These are phyloP conservation scores for Rachicladosporium sp. DNA, from an alignment of 2,329 filamentous ascomycete species.

Conservation along the genomic window DNA sequence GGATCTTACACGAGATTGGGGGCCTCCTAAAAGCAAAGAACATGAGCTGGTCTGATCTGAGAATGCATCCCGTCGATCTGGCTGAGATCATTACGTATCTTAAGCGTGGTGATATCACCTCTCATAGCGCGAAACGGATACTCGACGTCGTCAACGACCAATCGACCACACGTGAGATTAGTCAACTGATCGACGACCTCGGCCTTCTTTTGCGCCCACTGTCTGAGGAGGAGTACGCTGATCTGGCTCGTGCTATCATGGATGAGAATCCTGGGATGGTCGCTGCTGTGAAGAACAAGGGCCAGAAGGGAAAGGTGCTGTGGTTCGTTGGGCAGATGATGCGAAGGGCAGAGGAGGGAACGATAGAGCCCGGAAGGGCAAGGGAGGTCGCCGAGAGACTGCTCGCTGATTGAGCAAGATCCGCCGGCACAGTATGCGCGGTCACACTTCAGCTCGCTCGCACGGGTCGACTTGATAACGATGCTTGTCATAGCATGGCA, in stretches of 20 bases:
- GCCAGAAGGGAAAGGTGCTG: conserved; percentile 52
- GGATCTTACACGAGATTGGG: conserved; percentile 43
- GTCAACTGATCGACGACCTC: conserved; percentile 45
- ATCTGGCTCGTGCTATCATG: conserved; percentile 42
- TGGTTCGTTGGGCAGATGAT: conserved; percentile 62
- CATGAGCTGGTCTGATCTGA: conserved; percentile 29
- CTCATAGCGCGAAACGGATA: conserved; percentile 48
- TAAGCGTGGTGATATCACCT: conserved; percentile 33
- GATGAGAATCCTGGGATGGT: conserved; percentile 45
- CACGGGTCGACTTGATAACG: no score
- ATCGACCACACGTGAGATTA: conserved; percentile 27
- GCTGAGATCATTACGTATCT: conserved; percentile 32
- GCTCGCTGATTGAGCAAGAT: conserved; percentile 23
- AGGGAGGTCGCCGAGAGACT: conserved; percentile 41
- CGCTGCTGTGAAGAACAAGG: conserved; percentile 45
- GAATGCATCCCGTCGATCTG: conserved; percentile 28
- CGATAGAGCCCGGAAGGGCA: conserved; percentile 49
- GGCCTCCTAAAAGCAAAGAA: conserved; percentile 30
- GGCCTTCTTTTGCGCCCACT: conserved; percentile 44
- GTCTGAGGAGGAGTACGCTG: conserved; percentile 42
- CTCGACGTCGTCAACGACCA: conserved; percentile 45
- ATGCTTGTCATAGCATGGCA: no score
- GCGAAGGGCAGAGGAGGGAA: conserved; percentile 45
- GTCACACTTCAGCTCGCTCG: no score
- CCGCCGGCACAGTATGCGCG: no score